These are phyloP conservation scores for Aphanoascus verrucosus DNA, from an alignment of 2,329 filamentous ascomycete genomes.

Conservation along the genomic window DNA sequence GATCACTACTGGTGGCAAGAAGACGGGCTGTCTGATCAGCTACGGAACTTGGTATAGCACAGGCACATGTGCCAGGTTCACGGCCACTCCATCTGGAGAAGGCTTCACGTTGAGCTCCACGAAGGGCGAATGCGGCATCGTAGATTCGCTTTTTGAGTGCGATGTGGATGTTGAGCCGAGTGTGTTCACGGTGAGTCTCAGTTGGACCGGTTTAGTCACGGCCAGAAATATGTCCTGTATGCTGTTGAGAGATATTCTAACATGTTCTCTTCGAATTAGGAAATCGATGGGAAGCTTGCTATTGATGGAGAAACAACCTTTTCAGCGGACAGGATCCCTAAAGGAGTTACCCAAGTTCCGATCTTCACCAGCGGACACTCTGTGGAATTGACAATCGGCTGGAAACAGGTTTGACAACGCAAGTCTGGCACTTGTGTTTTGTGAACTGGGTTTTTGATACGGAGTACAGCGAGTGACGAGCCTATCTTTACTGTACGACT, in stretches of 20 bases:
- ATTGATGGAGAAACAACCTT: slow-evolving; percentile 21
- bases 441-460: too few species aligned
- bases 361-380: slow-evolving; percentile 22
- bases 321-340: slow-evolving; percentile 26
- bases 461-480: too few species aligned
- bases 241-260: background rate
- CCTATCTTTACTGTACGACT: too few species aligned
- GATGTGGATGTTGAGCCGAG: slow-evolving; percentile 25
- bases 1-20: slow-evolving; percentile 34
- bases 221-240: background rate
- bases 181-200: slow-evolving; percentile 22
- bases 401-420: slow-evolving; percentile 15
- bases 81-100: slow-evolving; percentile 35
- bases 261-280: background rate
- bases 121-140: slow-evolving; percentile 47
- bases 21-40: slow-evolving; percentile 51
- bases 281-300: slow-evolving; percentile 11
- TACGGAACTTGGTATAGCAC: slow-evolving; percentile 52
- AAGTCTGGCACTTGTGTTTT: background rate
- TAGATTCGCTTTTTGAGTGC: slow-evolving; percentile 42
- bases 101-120: slow-evolving; percentile 46
- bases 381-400: slow-evolving; percentile 24
- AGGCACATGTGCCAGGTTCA: slow-evolving; percentile 54
- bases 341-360: slow-evolving; percentile 23
- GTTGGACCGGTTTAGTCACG: background rate